Base-by-base conservation (phyloP, 306 rosid species). In the Biancaea sappan region DNA sequence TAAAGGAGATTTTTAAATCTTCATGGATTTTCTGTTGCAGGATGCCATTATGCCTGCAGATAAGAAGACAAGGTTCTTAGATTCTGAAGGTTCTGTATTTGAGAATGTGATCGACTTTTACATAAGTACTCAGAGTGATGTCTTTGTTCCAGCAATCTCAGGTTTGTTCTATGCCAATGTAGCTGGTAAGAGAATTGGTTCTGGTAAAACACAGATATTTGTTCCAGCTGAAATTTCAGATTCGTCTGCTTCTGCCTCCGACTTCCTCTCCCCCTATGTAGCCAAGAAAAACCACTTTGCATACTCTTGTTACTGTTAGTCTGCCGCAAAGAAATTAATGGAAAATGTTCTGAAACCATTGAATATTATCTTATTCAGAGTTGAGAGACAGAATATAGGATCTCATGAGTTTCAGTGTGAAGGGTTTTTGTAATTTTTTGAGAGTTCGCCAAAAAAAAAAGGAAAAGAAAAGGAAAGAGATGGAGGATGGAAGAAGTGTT, bases 161-260 rank as follows among this genome's bases (percentile, higher is more conserved):
- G 97, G 93, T 53, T 83, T 92, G 70, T 89, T 92, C 84, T 92
- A 92, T 54, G 88, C 96, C 3, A 92, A 89, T 52, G 93, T 92
- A 19, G 97, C 90, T 3, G 97, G 97, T 12, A 89, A 86, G 80
- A 89, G 96, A 84, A 89, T 92, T 16, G 90, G 82, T 38, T 77
- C 76, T n/a, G 84, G 96, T n/a, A 86, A 81, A 82, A 87, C 89
- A 38, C 91, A 88, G 77, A 87, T 88, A 63, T 75, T 89, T 69
- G 91, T 92, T 65, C 97, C 97, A 24, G 88, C 90, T 0, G 77
- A 82, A 22, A 76, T 88, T 77, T 26, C 83, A 4, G 81, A 57
- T 22, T 74, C 87, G 8, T 81, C 83, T 38, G 89, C 86, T 18
- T 81, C 90, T 1, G 80, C 91, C 54, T 43, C 83, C 14, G 77